Evolutionary conservation across 768 basidiomycete genomes (phyloP).

Genomic region (Cystobasidium tubakii): DNA sequence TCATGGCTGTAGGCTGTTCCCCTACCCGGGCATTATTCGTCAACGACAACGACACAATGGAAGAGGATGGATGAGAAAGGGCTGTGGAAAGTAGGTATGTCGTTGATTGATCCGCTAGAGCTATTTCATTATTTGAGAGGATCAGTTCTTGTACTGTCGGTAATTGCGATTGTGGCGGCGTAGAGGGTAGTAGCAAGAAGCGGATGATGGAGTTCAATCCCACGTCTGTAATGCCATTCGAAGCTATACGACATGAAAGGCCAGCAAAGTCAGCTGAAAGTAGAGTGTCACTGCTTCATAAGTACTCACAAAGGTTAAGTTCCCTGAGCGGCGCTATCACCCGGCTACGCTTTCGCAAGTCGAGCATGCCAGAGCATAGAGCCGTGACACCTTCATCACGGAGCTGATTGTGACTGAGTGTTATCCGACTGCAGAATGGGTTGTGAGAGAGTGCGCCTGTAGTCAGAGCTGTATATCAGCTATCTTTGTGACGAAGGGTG

Average conservation of each 20-base stretch:
- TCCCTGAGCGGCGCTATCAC: conserved; percentile 9
- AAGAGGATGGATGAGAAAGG: conserved; percentile 32
- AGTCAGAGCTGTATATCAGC: neutral
- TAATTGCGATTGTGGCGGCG: conserved; percentile 22
- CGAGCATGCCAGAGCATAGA: conserved; percentile 26
- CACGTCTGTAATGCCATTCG: conserved; percentile 35
- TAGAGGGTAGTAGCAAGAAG: conserved; percentile 33
- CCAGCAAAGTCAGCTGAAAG: too few species aligned
- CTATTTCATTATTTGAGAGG: conserved; percentile 27
- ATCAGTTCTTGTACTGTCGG: conserved; percentile 32
- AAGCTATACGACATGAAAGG: conserved; percentile 5
- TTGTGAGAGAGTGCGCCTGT: conserved; percentile 20
- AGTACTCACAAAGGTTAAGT: conserved; percentile 27
- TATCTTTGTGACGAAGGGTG: neutral
- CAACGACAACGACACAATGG: conserved; percentile 20
- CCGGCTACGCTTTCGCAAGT: conserved; percentile 31
- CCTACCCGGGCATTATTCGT: conserved; percentile 11
- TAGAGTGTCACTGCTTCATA: too few species aligned
- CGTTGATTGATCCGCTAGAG: conserved; percentile 11
- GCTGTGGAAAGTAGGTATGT: conserved; percentile 34
- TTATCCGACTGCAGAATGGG: conserved; percentile 16
- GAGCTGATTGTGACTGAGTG: conserved; percentile 32
- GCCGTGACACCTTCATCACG: conserved; percentile 23
- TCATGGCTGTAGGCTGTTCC: neutral
- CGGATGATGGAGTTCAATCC: conserved; percentile 35